phyloP scores from a whole-genome alignment of 2,329 filamentous ascomycete genomes.

The Dryadomyces sulphureus region DNA sequence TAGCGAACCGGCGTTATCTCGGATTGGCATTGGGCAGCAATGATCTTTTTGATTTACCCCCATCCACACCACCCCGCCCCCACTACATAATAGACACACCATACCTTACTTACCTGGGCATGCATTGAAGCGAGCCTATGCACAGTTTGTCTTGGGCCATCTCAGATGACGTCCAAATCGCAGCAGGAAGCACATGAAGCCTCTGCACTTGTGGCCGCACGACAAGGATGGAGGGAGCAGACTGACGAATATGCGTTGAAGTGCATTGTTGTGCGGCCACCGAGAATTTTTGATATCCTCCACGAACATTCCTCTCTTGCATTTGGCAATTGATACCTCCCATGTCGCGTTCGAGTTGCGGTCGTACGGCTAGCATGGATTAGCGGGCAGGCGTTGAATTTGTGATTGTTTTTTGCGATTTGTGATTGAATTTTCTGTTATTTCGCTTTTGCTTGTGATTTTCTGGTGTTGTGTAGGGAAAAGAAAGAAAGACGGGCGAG shows the following conservation, averaged over 20 bases:
- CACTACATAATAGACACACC: background rate
- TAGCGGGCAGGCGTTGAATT: background rate
- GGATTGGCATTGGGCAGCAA: constrained; percentile 2
- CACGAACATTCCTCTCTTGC: background rate
- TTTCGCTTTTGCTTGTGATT: background rate
- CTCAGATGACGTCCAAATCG: too few relatives aligned
- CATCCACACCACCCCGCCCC: background rate
- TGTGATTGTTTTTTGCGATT: background rate
- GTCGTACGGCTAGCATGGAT: background rate
- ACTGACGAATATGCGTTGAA: background rate
- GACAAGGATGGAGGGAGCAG: background rate
- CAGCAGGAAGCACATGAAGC: too few relatives aligned
- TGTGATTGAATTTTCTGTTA: background rate
- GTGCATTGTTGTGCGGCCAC: background rate
- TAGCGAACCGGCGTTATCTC: constrained; percentile 12
- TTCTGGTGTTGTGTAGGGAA: background rate
- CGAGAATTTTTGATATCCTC: background rate
- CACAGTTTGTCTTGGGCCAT: too few relatives aligned
- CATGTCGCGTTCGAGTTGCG: background rate
- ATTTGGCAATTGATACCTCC: background rate
- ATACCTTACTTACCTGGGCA: background rate
- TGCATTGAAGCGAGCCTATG: too few relatives aligned
- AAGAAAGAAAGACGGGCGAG: background rate
- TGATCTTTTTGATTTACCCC: background rate
- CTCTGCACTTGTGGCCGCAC: background rate